Percentiles rank a stretch among this genome's conserved stretches.
phyloP scores from a whole-genome alignment of 2,329 filamentous ascomycete species.

The Neonectria coccinea region DNA sequence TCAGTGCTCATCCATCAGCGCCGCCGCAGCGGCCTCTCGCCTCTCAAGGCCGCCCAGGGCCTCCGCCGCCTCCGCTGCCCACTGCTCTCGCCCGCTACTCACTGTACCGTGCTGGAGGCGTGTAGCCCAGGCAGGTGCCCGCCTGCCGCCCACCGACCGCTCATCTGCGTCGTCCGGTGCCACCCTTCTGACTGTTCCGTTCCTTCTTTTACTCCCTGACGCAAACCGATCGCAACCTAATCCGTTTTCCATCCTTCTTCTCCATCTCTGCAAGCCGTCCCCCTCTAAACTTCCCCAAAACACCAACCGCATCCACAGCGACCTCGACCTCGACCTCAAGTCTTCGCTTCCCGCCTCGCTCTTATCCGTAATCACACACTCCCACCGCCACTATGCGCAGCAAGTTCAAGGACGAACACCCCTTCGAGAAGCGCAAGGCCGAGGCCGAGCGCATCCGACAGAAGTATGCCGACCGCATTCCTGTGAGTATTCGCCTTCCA shows the following conservation, averaged over 20 bases:
- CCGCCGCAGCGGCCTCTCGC: neutral
- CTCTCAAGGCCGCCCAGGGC: constrained; percentile 28
- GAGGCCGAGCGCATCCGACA: constrained; percentile 99
- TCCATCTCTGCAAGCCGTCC: constrained; percentile 30
- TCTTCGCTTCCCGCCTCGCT: constrained; percentile 13
- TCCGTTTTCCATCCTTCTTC: constrained; percentile 41
- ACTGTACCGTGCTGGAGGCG: neutral
- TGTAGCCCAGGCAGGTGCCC: constrained; percentile 31
- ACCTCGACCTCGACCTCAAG: constrained; percentile 4
- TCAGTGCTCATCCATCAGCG: constrained; percentile 8
- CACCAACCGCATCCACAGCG: neutral
- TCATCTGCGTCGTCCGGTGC: constrained; percentile 41
- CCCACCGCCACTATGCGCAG: constrained; percentile 82
- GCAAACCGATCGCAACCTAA: constrained; percentile 47
- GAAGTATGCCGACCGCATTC: constrained; percentile 98
- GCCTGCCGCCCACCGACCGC: constrained; percentile 41
- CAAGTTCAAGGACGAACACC: constrained; percentile 99
- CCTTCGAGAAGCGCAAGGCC: constrained; percentile 99
- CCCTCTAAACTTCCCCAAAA: constrained; percentile 9
- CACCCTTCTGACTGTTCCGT: constrained; percentile 43
- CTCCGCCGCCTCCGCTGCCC: constrained; percentile 36
- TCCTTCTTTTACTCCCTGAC: constrained; percentile 46
- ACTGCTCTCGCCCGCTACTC: constrained; percentile 1
- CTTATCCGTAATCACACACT: constrained; percentile 33
- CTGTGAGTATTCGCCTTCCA: constrained; percentile 71